Evolutionary conservation across 108 stramenopile species (phyloP).

Genomic region (Stephanodiscus triporus): DNA sequence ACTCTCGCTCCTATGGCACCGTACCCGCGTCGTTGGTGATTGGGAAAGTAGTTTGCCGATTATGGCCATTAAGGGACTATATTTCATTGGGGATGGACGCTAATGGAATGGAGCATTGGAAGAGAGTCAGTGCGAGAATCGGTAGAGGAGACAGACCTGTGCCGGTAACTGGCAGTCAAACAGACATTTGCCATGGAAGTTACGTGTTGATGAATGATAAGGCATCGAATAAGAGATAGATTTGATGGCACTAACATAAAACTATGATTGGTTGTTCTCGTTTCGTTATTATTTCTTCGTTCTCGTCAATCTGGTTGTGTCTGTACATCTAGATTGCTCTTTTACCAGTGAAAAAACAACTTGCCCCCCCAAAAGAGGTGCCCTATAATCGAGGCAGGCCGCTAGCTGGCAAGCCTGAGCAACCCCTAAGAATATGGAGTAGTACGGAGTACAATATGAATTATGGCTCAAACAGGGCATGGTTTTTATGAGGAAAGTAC

Average conservation of each 20-base stretch:
- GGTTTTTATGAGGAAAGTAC: too few relatives aligned
- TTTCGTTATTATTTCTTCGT: neutral
- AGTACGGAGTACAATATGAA: neutral
- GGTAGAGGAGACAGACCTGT: conserved; percentile 37
- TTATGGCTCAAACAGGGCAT: too few relatives aligned
- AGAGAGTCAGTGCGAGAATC: conserved; percentile 37
- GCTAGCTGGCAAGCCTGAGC: too few relatives aligned
- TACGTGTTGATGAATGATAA: conserved; percentile 2
- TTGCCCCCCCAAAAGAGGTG: too few relatives aligned
- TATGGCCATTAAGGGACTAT: conserved; percentile 83
- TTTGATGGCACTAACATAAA: neutral
- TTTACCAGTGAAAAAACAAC: too few relatives aligned
- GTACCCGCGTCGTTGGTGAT: conserved; percentile 85
- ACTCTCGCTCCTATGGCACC: conserved; percentile 91
- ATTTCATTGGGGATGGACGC: conserved; percentile 39
- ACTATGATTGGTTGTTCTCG: too few relatives aligned
- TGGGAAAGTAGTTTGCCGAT: conserved; percentile 82
- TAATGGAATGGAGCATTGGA: conserved; percentile 40
- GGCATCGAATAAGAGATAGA: conserved; percentile 2
- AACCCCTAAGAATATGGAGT: too few relatives aligned
- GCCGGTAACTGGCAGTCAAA: conserved; percentile 11
- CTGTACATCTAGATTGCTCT: too few relatives aligned
- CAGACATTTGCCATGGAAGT: conserved; percentile 19
- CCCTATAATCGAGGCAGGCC: too few relatives aligned
- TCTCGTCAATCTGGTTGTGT: neutral